Evolutionary conservation across 140 eudicot species (phyloP).

Genomic region (Oenanthe javanica): DNA sequence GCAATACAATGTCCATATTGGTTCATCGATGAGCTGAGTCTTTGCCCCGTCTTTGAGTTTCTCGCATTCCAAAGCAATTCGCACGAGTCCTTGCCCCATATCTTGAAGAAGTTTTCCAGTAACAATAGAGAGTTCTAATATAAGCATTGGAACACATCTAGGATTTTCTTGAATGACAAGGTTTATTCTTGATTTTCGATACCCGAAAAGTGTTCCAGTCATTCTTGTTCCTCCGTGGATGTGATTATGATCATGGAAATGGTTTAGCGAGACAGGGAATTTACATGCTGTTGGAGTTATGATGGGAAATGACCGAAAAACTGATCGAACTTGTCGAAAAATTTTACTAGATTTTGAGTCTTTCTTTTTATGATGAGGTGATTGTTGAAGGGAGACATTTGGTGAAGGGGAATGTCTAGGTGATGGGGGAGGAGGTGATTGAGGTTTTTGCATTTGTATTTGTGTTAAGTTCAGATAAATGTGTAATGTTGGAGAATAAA

Average conservation of each 20-base stretch:
- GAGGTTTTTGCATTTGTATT: background rate
- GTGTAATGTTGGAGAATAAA: background rate
- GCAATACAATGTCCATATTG: conserved; percentile 83
- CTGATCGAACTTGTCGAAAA: conserved; percentile 49
- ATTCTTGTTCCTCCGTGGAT: conserved; percentile 70
- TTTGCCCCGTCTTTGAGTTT: conserved; percentile 38
- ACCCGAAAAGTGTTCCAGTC: conserved; percentile 85
- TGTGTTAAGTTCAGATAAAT: background rate
- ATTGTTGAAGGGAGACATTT: conserved; percentile 19
- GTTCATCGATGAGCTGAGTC: conserved; percentile 66
- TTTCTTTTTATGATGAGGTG: conserved; percentile 40
- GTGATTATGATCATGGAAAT: conserved; percentile 39
- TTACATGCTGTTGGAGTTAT: conserved; percentile 65
- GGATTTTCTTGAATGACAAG: conserved; percentile 81
- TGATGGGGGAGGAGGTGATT: conserved; percentile 10
- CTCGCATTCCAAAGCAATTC: conserved; percentile 91
- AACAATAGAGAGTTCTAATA: conserved; percentile 72
- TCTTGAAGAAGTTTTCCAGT: conserved; percentile 82
- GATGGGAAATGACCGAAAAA: conserved; percentile 74
- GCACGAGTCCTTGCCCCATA: conserved; percentile 77
- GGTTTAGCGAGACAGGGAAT: conserved; percentile 50
- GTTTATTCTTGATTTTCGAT: conserved; percentile 62
- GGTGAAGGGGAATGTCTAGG: background rate
- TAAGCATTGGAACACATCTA: conserved; percentile 56
- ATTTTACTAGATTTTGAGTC: conserved; percentile 51